Evolutionary conservation across 1,284 basidiomycete genomes (phyloP), one percentile per base, ranked within the genome.

Genomic region (Neonothopanus nambi): DNA sequence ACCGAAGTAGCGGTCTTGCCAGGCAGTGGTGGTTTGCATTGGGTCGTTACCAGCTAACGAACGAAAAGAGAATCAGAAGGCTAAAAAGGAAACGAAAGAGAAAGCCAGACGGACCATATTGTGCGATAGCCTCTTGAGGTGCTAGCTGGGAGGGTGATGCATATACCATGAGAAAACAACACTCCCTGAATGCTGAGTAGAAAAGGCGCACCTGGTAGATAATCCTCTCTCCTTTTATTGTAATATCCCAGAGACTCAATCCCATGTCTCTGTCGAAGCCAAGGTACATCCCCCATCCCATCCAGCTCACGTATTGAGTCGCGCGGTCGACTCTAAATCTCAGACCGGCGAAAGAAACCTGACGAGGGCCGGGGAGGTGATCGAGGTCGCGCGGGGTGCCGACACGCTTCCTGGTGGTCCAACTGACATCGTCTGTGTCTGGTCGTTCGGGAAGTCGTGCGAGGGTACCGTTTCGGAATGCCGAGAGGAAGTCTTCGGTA

Each of bases 241-340:
- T 72, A 52, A 89, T 74, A 63, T 89, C 81, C 81, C 82, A 89
- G 11, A 89, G 66, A 51, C 77, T 79, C 54, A 89, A 57, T 11
- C 86, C 82, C 81, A 86, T 85, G 61, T 85, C 85, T 35, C 84
- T 67, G 49, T 83, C 79, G 61, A 87, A 87, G 50, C 79, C 77
- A 23, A 85, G 69, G 60, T 81, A 87, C 65, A 85, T 61, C 0
- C 76, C 73, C 80, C 81, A 85, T 2, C 77, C 81, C 79, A 85
- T 81, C 84, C 84, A 88, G 47, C 73, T 80, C 30, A 88, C 67
- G 56, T 81, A 87, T 59, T 81, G 74, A 47, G 70, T 65, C 41
- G 73, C 70, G 20, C 61, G 62, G 62, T 88, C 82, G 13, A 87
- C 77, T 38, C 79, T 70, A 64, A 80, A 86, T 3, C 85, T 70